Evolutionary conservation across 1,284 basidiomycete genomes (phyloP).

Genomic region (Cerioporus squamosus): DNA sequence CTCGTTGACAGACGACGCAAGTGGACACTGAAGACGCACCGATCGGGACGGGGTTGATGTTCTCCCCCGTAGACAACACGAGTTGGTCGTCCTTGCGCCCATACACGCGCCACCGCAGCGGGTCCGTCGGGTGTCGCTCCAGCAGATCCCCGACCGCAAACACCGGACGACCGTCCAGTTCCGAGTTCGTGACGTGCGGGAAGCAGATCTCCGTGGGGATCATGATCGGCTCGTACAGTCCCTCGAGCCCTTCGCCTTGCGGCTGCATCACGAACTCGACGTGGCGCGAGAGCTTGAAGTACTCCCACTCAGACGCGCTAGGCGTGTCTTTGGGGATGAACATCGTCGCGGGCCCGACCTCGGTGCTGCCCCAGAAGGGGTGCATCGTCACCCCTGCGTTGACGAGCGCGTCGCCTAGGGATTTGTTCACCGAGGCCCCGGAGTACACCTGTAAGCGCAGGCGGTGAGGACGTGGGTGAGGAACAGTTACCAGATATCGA

Average conservation of each 20-base stretch:
- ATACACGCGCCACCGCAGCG: constrained; percentile 5
- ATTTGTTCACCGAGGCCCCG: constrained; percentile 23
- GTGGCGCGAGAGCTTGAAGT: constrained; percentile 23
- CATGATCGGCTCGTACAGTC: constrained; percentile 20
- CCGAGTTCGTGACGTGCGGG: constrained; percentile 9
- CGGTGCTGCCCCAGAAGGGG: constrained; percentile 23
- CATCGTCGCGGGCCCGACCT: constrained; percentile 21
- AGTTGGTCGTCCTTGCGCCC: constrained; percentile 12
- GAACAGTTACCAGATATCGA: neutral
- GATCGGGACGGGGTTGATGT: neutral
- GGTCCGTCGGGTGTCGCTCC: constrained; percentile 9
- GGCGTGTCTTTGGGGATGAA: constrained; percentile 18
- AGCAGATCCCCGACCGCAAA: constrained; percentile 10
- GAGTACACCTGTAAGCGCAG: constrained; percentile 11
- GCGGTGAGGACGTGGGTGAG: too few species aligned
- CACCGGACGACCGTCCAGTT: constrained; percentile 6
- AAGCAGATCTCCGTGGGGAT: constrained; percentile 4
- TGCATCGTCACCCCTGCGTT: constrained; percentile 13
- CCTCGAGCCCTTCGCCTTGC: constrained; percentile 1
- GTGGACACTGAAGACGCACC: too few species aligned
- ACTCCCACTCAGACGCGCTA: constrained; percentile 20
- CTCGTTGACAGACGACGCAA: too few species aligned
- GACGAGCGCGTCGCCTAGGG: constrained; percentile 19
- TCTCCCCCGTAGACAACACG: neutral
- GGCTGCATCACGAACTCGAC: constrained; percentile 15